Evolutionary conservation across 306 rosid species (phyloP), one percentile per base, ranked within the genome.

Genomic region (Hylodesmum podocarpum): DNA sequence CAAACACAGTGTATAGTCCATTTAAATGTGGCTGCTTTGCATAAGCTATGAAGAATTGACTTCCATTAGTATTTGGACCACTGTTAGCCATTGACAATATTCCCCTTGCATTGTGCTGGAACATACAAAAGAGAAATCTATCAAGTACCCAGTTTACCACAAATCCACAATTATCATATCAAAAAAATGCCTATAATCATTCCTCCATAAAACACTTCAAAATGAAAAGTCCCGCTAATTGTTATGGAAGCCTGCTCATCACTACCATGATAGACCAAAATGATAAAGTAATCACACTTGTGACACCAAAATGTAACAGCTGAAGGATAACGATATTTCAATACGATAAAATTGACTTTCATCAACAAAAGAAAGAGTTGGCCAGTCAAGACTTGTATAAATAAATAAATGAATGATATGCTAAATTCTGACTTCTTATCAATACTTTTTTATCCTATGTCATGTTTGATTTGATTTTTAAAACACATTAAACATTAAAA

Each of bases 11-110:
- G 76, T 95, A 90, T 54, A 87, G 58, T 22, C 97, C 96, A 81
- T 95, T 95, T 63, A 92, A 82, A 87, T 95, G 99, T 16, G 99
- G 97, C 77, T 89, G 97, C 75, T 95, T 95, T 15, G 94, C 99
- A 41, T 89, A 95, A 43, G 69, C 33, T 70, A 90, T 24, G 83
- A 92, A 95, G 89, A 95, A 95, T 79, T 89, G 99, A 64, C 99
- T 95, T 68, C 97, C 96, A 65, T 92, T 95, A n/a, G 97, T 95
- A 76, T 92, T 95, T 21, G 97, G 97, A 72, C 97, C 97, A 77
- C 97, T 92, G 69, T 95, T 95, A 6, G 97, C 99, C 99, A 92
- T 95, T 13, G 97, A 62, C 75, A 95, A 47, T 5, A 92, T 90
- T 39, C 99, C 97, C 82, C 97, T 88, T 36, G 99, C 99, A 77